Base-by-base conservation (phyloP, 441 rosid species). In the Adansonia gregorii region DNA sequence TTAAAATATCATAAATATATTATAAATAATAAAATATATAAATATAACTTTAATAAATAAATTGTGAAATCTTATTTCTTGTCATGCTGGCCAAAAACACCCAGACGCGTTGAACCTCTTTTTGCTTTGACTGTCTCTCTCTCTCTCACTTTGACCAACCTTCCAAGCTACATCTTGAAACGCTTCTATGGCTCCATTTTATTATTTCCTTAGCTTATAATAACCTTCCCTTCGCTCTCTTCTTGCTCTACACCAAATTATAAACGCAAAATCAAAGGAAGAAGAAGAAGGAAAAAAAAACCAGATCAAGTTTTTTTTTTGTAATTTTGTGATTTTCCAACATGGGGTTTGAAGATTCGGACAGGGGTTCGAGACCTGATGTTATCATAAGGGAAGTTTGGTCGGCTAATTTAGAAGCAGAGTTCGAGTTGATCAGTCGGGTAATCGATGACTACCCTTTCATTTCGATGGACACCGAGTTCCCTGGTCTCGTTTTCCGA, bases 401-500 rank as follows among this genome's bases (percentile, higher is more conserved):
- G 93, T 87, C 94, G 14, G 27, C 65, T 48, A 94, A 94, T 76
- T 83, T 94, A 15, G 89, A 89, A 1, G 82, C 89, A 0, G 98
- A 94, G 60, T 94, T 94, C 74, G 81, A 85, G 17, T 84, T 93
- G 9, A 93, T 93, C 60, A 78, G 93, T 3, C 82, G 88, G 0
- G 19, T 90, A 20, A 79, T 94, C 59, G 93, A 89, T 22, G 80
- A 77, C 0, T 94, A 78, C 70, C 95, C 97, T 1, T 90, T 81
- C 79, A 86, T 93, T 73, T 94, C 97, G 24, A 94, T 94, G 98
- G 98, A 94, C 74, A 94, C 95, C 0, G 97, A 94, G 48, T 94
- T 93, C 66, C 98, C 97, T 11, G 97, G 97, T 27, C 45, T 93
- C 12, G 79, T 94, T 60, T 85, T 78, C 81, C 87, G 87, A 14